These are phyloP conservation scores for Auriculariales sp. DNA, from an alignment of 768 basidiomycete genomes.

Conservation along the genomic window DNA sequence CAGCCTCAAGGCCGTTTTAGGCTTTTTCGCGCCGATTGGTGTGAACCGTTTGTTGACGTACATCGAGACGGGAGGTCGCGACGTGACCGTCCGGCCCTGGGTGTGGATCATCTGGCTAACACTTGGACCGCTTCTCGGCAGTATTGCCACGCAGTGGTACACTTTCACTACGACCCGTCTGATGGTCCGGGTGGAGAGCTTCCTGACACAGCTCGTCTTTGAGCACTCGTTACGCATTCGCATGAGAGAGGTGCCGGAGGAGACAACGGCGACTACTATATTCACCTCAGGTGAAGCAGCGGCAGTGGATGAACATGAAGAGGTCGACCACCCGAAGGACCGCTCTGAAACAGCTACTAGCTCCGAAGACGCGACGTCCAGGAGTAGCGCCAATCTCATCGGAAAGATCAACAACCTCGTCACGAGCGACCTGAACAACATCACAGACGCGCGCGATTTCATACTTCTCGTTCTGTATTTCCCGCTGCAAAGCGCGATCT, in stretches of 20 bases:
- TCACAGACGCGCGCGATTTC: conserved; percentile 23
- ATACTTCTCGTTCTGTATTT: conserved; percentile 12
- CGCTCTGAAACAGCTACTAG: background rate
- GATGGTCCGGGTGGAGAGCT: conserved; percentile 33
- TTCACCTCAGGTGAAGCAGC: conserved; percentile 11
- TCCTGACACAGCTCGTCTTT: conserved; percentile 40
- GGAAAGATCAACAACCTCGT: conserved; percentile 70
- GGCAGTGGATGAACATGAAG: conserved; percentile 11
- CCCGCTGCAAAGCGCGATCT: conserved; percentile 19
- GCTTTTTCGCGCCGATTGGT: conserved; percentile 20
- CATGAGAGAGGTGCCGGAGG: conserved; percentile 29
- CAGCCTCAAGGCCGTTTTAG: conserved; percentile 13
- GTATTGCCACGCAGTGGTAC: conserved; percentile 27
- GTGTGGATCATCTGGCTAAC: conserved; percentile 28
- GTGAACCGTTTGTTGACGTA: conserved; percentile 27
- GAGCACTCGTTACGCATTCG: conserved; percentile 48
- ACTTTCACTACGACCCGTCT: conserved; percentile 27
- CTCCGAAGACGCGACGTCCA: conserved; percentile 10
- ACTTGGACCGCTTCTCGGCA: conserved; percentile 19
- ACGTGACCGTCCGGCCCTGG: conserved; percentile 28
- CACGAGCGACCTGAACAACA: conserved; percentile 41
- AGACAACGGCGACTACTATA: conserved; percentile 1
- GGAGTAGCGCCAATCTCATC: conserved; percentile 33
- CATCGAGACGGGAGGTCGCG: conserved; percentile 22
- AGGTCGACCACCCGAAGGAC: conserved; percentile 12